Base-by-base conservation (phyloP, 1,139 yeast genomes). In the Yamadazyma triangularis region DNA sequence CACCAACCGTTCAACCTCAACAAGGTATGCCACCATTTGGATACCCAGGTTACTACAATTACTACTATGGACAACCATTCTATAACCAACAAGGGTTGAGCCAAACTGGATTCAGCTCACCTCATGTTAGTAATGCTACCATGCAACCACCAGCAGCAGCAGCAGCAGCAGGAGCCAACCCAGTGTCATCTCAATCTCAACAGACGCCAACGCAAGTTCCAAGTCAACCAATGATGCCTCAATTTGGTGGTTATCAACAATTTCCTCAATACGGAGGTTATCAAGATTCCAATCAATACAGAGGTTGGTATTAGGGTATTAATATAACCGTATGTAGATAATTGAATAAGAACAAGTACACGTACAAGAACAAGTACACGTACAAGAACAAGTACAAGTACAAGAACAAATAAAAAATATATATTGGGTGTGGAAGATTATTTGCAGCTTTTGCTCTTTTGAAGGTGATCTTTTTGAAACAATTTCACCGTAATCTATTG, bases 181-280 rank as follows among this genome's bases (percentile, higher is more conserved):
- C 39, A 39, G 29, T 48, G 11, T 15, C 29, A 37, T 62, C 48
- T 37, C 61, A 55, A 20, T 52, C 48, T 26, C 51, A 44, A 30
- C 48, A 40, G 31, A 34, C 32, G 24, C 31, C 29, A 24, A 47
- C 36, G 32, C 35, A 21, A 21, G 23, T 11, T 8, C 46, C 42
- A 23, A 33, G 36, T 9, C 58, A 49, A 28, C 58, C 55, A 27
- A 51, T 52, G 36, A 50, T 51, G 36, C 71, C 70, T 18, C 71
- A 65, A 48, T 66, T 60, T 42, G 70, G 65, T 29, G 72, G 54
- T 18, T 68, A 66, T 48, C 74, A 68, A 48, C 73, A 67, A 47
- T 68, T 65, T 51, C 73, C 73, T n/a, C 73, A 67, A 47, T 68
- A 66, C 41, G 20, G 20, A 7, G 71, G 70, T 39, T 68, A 65